Percentiles rank a stretch among this genome's conserved stretches.
Evolutionary conservation across 257 asterid species (phyloP).

Genomic region (Avicennia marina): DNA sequence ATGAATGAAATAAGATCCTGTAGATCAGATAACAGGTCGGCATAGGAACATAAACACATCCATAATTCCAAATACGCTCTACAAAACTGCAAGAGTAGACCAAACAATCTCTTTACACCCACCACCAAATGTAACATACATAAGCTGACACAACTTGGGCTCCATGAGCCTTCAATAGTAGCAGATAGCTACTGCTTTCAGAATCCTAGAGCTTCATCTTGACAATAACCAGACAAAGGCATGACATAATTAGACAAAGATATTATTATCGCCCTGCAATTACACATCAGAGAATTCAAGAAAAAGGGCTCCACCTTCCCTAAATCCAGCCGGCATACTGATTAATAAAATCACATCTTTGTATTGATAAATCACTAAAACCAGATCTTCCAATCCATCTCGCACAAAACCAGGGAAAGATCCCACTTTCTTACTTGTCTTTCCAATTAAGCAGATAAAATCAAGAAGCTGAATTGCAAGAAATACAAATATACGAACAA

Average conservation of each 20-base stretch:
- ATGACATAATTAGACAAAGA: neutral
- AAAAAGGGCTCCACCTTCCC: no score
- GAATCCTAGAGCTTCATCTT: neutral
- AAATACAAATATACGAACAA: neutral
- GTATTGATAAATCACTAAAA: neutral
- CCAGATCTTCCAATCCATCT: neutral
- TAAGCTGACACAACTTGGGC: neutral
- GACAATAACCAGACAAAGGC: neutral
- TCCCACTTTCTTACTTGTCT: neutral
- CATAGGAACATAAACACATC: no score
- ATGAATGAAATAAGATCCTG: neutral
- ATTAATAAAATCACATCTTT: neutral
- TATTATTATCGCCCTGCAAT: neutral
- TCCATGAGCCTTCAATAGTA: neutral
- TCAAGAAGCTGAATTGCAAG: constrained; percentile 7
- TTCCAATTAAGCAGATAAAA: neutral
- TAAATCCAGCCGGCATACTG: neutral
- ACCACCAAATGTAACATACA: neutral
- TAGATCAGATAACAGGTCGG: no score
- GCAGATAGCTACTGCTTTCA: neutral
- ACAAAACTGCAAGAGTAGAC: neutral
- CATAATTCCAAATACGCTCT: neutral
- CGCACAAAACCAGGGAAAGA: neutral
- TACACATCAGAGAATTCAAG: no score
- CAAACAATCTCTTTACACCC: neutral